phyloP scores from a whole-genome alignment of 2,329 filamentous ascomycete species.

The Trichoderma aggressivum region DNA sequence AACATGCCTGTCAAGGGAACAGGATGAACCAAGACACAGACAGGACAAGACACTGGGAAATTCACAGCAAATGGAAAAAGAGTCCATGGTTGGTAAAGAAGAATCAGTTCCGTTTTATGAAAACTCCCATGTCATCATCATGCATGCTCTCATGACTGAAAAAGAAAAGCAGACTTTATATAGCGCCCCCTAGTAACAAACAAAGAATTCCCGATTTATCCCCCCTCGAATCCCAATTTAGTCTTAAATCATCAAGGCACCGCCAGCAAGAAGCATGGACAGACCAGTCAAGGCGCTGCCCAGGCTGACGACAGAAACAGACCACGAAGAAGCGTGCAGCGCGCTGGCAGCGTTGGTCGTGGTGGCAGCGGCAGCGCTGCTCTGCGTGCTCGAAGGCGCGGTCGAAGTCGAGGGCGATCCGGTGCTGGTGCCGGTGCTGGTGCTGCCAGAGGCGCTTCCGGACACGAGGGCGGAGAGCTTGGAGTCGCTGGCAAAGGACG shows the following conservation, averaged over 20 bases:
- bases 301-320: constrained; percentile 22
- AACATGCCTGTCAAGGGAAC: neutral
- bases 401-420: constrained; percentile 3
- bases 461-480: constrained; percentile 35
- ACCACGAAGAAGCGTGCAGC: constrained; percentile 25
- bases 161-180: neutral
- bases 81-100: neutral
- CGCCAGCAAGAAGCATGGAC: constrained; percentile 31
- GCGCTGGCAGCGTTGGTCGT: constrained; percentile 27
- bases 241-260: constrained; percentile 28
- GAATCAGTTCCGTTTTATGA: neutral
- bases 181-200: neutral
- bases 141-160: neutral
- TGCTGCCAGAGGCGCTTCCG: neutral
- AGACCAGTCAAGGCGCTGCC: constrained; percentile 26
- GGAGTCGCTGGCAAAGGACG: constrained; percentile 32
- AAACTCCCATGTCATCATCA: neutral
- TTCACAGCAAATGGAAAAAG: neutral
- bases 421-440: constrained; percentile 20
- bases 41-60: neutral
- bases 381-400: constrained; percentile 21
- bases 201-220: too few species aligned
- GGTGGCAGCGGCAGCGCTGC: constrained; percentile 23
- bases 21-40: neutral
- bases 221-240: neutral